Evolutionary conservation across 495 filamentous ascomycete species (phyloP), one percentile per base, ranked within the genome.

Genomic region (Daldinia loculata): DNA sequence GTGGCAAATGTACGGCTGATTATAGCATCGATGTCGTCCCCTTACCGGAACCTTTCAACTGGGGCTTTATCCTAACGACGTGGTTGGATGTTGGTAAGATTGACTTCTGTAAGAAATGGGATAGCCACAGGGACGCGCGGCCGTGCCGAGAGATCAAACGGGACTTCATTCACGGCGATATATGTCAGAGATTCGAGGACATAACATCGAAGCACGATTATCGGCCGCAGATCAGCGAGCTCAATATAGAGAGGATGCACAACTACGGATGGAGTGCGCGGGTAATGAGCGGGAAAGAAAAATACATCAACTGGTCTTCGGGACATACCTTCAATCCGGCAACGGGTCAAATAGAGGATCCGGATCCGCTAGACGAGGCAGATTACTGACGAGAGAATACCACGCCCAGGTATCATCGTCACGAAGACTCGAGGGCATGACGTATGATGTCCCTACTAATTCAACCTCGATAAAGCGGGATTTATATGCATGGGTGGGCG

Each of bases 61-160:
- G 71, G 71, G 71, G 71, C 6, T 74, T 74, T 34, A 39, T 74
- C 19, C 38, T 74, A 11, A 70, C 66, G 2, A 57, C 66, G 36
- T 74, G 71, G 71, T 19, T 74, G 4, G 71, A 74, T n/a, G 45
- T 74, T 9, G 71, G 71, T 4, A 61, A 12, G 4, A 19, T 66
- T 11, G 67, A 74, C 30, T 74, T 70, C 62, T 70, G 50, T 30
- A 12, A 34, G 0, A 74, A 74, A 17, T 74, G 71, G 71, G 67
- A 74, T 11, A 74, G 71, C 22, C 71, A 74, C 27, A 32, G 66
- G 7, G 71, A 70, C 19, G 32, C 43, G 17, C 56, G 66, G 41
- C 53, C 71, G 2, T n/a, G 36, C n/a, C 36, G 67, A 45, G 51
- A 63, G 6, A 17, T 53, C 4, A 34, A 38, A 4, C 71, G 71